These are phyloP conservation scores for Takakia lepidozioides DNA, from an alignment of 225 moss, liverwort and hornwort species.

Conservation along the genomic window DNA sequence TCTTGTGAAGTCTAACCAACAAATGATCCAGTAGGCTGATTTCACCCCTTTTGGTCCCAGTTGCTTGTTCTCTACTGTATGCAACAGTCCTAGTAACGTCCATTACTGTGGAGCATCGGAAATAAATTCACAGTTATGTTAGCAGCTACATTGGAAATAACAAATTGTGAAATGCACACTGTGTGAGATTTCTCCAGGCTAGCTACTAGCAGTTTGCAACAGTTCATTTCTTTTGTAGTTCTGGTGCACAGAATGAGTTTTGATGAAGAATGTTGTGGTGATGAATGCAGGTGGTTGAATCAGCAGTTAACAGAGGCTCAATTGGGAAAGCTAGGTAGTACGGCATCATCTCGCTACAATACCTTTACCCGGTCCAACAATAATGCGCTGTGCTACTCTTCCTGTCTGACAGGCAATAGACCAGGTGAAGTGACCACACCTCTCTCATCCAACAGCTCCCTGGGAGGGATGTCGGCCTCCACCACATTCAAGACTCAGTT, in stretches of 20 bases:
- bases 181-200: too few relatives aligned
- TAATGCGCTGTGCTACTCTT: constrained; percentile 35
- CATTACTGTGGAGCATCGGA: too few relatives aligned
- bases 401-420: constrained; percentile 41
- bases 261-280: neutral
- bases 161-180: too few relatives aligned
- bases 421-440: constrained; percentile 43
- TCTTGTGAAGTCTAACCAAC: constrained; percentile 85
- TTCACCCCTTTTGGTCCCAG: neutral
- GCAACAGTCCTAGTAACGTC: too few relatives aligned
- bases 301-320: constrained; percentile 96
- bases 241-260: too few relatives aligned
- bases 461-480: constrained; percentile 36
- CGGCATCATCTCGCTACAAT: constrained; percentile 50
- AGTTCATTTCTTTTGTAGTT: too few relatives aligned
- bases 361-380: constrained; percentile 40
- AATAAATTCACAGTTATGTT: too few relatives aligned
- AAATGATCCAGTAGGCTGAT: constrained; percentile 89
- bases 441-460: constrained; percentile 39
- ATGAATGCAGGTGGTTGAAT: constrained; percentile 81
- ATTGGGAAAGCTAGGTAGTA: constrained; percentile 59
- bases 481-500: constrained; percentile 47
- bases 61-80: neutral
- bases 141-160: too few relatives aligned
- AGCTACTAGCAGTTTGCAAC: too few relatives aligned